Percentiles rank a stretch among this genome's conserved stretches.
These are phyloP conservation scores for Claviceps spartinae DNA, from an alignment of 2,329 filamentous ascomycete genomes.

Conservation along the genomic window DNA sequence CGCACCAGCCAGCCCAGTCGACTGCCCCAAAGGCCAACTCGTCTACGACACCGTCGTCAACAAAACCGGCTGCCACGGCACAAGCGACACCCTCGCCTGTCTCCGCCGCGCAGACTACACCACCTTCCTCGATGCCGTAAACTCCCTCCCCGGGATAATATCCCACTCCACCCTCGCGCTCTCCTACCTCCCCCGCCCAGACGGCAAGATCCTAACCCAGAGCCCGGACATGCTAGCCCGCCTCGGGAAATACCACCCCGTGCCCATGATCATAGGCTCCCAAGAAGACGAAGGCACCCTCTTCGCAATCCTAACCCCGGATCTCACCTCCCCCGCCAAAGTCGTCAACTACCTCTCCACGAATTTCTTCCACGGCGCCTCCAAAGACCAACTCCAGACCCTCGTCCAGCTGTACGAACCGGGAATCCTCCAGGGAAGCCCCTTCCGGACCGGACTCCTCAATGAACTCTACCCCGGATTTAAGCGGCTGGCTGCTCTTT, in stretches of 20 bases:
- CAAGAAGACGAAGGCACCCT: conserved; percentile 2
- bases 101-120: conserved; percentile 37
- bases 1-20: conserved; percentile 28
- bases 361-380: conserved; percentile 47
- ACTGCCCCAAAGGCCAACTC: neutral
- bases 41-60: neutral
- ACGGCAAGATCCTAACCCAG: conserved; percentile 17
- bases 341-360: conserved; percentile 47
- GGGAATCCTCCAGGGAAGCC: conserved; percentile 45
- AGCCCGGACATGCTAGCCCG: conserved; percentile 12
- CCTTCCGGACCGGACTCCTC: conserved; percentile 54
- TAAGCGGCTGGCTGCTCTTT: conserved; percentile 61
- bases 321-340: conserved; percentile 42
- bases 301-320: neutral
- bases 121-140: conserved; percentile 24
- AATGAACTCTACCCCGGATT: conserved; percentile 65
- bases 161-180: neutral
- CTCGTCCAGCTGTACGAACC: conserved; percentile 51
- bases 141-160: conserved; percentile 8
- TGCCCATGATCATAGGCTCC: conserved; percentile 3
- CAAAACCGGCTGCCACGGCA: neutral
- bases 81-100: conserved; percentile 25
- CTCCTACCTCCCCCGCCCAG: conserved; percentile 1
- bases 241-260: conserved; percentile 47
- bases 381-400: conserved; percentile 32